Evolutionary conservation across 106 monocot species (phyloP), one percentile per base, ranked within the genome.

Genomic region (Cymbidium sinense): DNA sequence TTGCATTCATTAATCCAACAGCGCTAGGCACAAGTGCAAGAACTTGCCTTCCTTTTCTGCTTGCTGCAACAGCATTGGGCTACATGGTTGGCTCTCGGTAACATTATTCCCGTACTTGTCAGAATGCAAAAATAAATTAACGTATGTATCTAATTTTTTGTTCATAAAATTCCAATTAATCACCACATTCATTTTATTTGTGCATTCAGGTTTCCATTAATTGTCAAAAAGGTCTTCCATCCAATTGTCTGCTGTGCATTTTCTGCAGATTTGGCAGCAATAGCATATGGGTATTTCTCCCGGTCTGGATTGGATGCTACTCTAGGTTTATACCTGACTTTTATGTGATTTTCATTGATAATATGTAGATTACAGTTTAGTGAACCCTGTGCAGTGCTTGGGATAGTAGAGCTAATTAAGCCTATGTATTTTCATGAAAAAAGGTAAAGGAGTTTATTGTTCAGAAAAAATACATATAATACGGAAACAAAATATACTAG

Each of bases 41-140:
- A 47, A 98, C 94, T 31, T 86, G 88, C 70, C 90, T 98, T 73
- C 92, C 98, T 41, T 98, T 94, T 82, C 84, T 98, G 50, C 85
- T 98, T 52, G 91, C 92, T 79, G 90, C 94, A 41, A 98, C 94
- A 25, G 92, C 94, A 9, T 54, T 92, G 77, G 94, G 94, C 67
- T 98, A 92, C 82, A 89, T 98, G 78, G 81, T 90, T 82, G 94
- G 98, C 83, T 81, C 98, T 43, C 84, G 98, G 98, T 98, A 90
- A 85, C 83, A 75, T 83, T 31, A 81, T 86, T 78, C 62, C 35
- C 52, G 11, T 13, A 73, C 27, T 79, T 77, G 6, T 39, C 11
- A 13, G 0, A 67, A 74, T 4, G n/a, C 35, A 25, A 74, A 43
- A 74, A 21, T 43, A 44, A 44, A 74, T 11, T 18, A 47, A 21